phyloP scores from a whole-genome alignment of 1,139 yeast genomes.

The Debaryomyces subglobosus region DNA sequence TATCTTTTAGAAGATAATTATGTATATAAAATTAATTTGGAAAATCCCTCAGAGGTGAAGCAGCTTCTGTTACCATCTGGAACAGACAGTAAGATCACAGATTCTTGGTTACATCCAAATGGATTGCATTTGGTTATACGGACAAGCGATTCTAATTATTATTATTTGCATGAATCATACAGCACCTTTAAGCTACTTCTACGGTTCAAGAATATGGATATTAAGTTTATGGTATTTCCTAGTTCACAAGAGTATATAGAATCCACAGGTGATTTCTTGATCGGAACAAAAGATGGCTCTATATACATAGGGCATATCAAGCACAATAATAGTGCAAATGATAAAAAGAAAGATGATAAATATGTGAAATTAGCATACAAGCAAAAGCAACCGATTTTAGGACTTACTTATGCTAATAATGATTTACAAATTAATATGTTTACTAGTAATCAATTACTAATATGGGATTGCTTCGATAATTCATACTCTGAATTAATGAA shows the following conservation, averaged over 20 bases:
- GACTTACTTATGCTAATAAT: constrained; percentile 28
- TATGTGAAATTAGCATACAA: constrained; percentile 34
- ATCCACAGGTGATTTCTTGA: constrained; percentile 32
- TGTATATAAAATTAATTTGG: constrained; percentile 38
- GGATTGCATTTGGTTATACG: constrained; percentile 41
- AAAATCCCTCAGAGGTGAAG: constrained; percentile 40
- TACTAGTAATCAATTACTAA: constrained; percentile 20
- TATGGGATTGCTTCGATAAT: constrained; percentile 43
- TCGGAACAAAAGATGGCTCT: constrained; percentile 34
- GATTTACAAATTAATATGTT: constrained; percentile 28
- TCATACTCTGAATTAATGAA: constrained; percentile 30
- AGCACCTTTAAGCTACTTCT: constrained; percentile 36
- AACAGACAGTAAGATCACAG: constrained; percentile 19
- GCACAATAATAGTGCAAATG: constrained; percentile 25
- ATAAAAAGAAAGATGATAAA: constrained; percentile 43
- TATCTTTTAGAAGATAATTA: constrained; percentile 27
- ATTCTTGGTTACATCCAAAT: constrained; percentile 44
- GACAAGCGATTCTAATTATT: constrained; percentile 27
- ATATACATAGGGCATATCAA: constrained; percentile 34
- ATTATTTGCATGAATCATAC: constrained; percentile 36
- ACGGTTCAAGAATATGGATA: constrained; percentile 32
- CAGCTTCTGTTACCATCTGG: constrained; percentile 29
- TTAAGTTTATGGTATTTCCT: constrained; percentile 31
- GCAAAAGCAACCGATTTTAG: constrained; percentile 16
- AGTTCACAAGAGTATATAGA: constrained; percentile 7